Percentiles rank a stretch among this genome's conserved stretches.
phyloP scores from a whole-genome alignment of 1,139 yeast genomes.

The Ogataea hybrid region DNA sequence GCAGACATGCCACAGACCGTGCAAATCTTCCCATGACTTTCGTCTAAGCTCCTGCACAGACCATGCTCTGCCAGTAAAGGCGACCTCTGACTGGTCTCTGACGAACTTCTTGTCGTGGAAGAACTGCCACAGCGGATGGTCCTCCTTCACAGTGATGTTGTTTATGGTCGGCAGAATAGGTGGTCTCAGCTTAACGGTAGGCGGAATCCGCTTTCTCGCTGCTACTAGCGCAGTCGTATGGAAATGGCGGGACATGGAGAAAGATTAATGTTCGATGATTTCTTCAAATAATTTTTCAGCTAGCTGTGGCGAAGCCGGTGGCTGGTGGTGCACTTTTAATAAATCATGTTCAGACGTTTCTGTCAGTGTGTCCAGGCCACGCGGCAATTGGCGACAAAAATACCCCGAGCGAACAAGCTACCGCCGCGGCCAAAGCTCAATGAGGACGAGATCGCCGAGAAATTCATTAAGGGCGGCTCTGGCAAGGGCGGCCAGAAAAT shows the following conservation, averaged over 20 bases:
- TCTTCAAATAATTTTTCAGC: slow-evolving; percentile 7
- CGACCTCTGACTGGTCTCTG: slow-evolving; percentile 57
- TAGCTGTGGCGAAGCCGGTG: slow-evolving; percentile 1
- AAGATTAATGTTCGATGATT: slow-evolving; percentile 4
- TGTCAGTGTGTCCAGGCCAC: slow-evolving; percentile 1
- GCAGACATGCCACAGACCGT: slow-evolving; percentile 84
- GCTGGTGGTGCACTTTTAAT: slow-evolving; percentile 1
- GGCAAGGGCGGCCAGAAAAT: slow-evolving; percentile 98
- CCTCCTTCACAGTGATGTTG: slow-evolving; percentile 71
- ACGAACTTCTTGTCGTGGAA: slow-evolving; percentile 64
- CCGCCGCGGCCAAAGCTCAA: slow-evolving; percentile 83
- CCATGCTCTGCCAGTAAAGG: slow-evolving; percentile 77
- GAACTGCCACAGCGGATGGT: slow-evolving; percentile 96
- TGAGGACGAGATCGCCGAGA: slow-evolving; percentile 68
- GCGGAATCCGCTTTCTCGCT: slow-evolving; percentile 27
- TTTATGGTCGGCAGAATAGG: slow-evolving; percentile 83
- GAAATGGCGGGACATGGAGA: slow-evolving; percentile 15
- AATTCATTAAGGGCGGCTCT: slow-evolving; percentile 83
- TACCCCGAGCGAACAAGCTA: slow-evolving; percentile 55
- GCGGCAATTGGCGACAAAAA: slow-evolving; percentile 11
- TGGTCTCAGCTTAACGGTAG: slow-evolving; percentile 56
- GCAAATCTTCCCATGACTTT: slow-evolving; percentile 89
- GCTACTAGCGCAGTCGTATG: slow-evolving; percentile 29
- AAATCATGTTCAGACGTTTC: background rate
- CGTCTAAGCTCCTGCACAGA: slow-evolving; percentile 82